Base-by-base conservation (phyloP, 345 rosid species). In the Hibiscus mutabilis region DNA sequence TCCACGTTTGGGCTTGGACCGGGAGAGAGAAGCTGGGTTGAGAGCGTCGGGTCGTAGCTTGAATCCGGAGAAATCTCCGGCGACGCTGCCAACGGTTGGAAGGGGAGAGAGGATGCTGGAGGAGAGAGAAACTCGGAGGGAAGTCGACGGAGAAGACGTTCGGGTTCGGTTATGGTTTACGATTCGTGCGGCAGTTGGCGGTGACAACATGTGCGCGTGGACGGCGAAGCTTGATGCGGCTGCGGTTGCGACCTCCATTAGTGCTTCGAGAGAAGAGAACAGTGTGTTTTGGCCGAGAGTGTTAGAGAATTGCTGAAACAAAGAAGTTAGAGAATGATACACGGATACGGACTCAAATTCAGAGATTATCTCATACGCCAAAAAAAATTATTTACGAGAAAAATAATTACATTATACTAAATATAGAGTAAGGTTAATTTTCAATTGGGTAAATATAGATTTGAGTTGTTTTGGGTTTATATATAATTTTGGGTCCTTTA, bases 1-100 rank as follows among this genome's bases (percentile, higher is more conserved):
- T 47, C 87, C 84, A 47, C 97, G 84, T 75, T 77, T 94, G 46
- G 89, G 85, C 29, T 82, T 88, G 6, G 89, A 86, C 18, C 83
- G 77, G 55, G 85, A 76, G 24, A 79, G 46, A 24, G 81, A 76
- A n/a, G 81, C 82, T 25, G 88, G 89, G 42, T 82, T 72, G 75
- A 87, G 86, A 47, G 78, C 62, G 7, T 76, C 77, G 1, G 87
- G 68, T 52, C 85, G 89, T 78, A 86, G 51, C 71, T 84, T 89
- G 16, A 60, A 25, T 24, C 96, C 91, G 40, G 82, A 79, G 64
- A 86, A 82, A 22, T 86, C 91, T 18, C 83, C 76, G 25, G 80
- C 75, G 77, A 71, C 74, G 85, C 92, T 83, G 22, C 90, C 85
- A 60, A 64, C 66, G 64, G 74, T 74, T 25, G 78, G 55, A 67